Percentiles rank a stretch among this genome's conserved stretches.
Evolutionary conservation across 257 asterid genomes (phyloP).

Genomic region (Jaltomata sinuosa): DNA sequence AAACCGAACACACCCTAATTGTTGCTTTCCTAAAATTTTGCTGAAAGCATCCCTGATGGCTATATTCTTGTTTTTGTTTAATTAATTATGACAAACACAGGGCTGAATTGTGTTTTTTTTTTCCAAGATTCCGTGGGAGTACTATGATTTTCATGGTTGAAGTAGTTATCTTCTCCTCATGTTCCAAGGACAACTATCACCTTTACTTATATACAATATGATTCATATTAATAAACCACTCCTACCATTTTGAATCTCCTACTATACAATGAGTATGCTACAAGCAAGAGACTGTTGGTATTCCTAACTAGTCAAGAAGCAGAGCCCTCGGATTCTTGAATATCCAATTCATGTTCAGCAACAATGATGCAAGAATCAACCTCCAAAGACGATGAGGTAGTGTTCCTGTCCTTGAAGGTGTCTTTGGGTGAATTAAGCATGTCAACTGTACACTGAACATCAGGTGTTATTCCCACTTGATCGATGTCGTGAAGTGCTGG

Average conservation of each 20-base stretch:
- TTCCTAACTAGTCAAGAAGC: conserved; percentile 35
- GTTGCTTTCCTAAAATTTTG: not conserved
- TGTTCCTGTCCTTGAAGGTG: conserved; percentile 22
- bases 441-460: conserved; percentile 65
- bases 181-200: not conserved
- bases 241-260: not conserved
- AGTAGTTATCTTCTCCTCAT: not conserved
- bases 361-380: conserved; percentile 77
- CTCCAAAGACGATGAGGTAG: conserved; percentile 49
- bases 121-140: not conserved
- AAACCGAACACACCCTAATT: no score
- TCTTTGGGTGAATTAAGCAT: conserved; percentile 44
- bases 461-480: conserved; percentile 85
- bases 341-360: conserved; percentile 80
- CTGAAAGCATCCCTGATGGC: not conserved
- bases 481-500: conserved; percentile 94
- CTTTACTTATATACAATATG: not conserved
- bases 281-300: not conserved
- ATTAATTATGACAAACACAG: not conserved
- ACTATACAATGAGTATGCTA: not conserved
- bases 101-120: not conserved
- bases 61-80: not conserved
- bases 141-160: not conserved
- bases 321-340: conserved; percentile 52
- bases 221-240: not conserved